Evolutionary conservation across 257 asterid genomes (phyloP).

Genomic region (Solanum virginianum): DNA sequence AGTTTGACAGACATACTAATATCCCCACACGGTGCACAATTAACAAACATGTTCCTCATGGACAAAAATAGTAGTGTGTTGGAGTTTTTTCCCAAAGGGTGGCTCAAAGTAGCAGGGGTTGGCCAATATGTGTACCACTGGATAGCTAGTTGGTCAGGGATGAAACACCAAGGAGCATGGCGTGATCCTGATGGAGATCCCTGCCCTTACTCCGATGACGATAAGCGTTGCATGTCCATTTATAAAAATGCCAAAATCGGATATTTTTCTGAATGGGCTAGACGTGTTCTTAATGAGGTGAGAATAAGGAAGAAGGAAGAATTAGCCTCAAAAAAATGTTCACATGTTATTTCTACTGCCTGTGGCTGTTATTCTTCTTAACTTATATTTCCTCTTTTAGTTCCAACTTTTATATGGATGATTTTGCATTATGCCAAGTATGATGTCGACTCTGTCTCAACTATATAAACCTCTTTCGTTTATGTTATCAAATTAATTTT

Average conservation of each 20-base stretch:
- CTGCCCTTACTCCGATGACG: slow-evolving; percentile 42
- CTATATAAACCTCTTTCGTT: too few relatives aligned
- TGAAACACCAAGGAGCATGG: slow-evolving; percentile 71
- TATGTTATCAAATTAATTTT: too few relatives aligned
- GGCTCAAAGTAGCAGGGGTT: slow-evolving; percentile 58
- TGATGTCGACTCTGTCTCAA: too few relatives aligned
- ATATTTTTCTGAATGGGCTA: slow-evolving; percentile 46
- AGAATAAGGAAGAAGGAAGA: slow-evolving; percentile 20
- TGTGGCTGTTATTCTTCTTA: slow-evolving; percentile 31
- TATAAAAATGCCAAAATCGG: slow-evolving; percentile 51
- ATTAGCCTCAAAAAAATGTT: background rate
- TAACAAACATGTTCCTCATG: slow-evolving; percentile 65
- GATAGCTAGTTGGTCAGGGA: slow-evolving; percentile 70
- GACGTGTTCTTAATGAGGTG: slow-evolving; percentile 21
- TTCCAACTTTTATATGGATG: background rate
- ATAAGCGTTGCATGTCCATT: slow-evolving; percentile 51
- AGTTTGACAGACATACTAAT: slow-evolving; percentile 45
- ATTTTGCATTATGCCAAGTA: background rate
- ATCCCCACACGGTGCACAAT: slow-evolving; percentile 78
- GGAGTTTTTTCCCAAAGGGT: slow-evolving; percentile 69
- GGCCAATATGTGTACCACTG: slow-evolving; percentile 65
- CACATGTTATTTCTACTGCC: background rate
- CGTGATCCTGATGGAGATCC: slow-evolving; percentile 41
- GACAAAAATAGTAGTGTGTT: slow-evolving; percentile 58
- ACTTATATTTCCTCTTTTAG: background rate